Conservation (phyloP, 1,139 yeast species). For the Kurtzmaniella quercitrusa region DNA sequence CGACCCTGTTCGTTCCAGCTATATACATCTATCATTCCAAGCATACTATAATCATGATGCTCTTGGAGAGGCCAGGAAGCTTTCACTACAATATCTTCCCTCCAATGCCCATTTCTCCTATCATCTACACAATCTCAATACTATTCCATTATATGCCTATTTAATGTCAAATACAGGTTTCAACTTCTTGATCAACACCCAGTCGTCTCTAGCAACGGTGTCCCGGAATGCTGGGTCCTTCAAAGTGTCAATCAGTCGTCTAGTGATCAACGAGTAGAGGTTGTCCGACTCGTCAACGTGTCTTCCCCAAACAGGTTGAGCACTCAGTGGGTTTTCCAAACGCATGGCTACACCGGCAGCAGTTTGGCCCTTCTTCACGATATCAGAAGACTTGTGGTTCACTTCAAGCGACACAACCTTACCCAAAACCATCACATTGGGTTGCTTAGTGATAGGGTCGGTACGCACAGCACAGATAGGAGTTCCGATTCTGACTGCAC, state of each 20-base stretch:
- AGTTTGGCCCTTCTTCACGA: conserved; percentile 91
- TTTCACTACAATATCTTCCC: too few relatives aligned
- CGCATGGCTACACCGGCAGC: conserved; percentile 99
- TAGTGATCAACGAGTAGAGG: conserved; percentile 79
- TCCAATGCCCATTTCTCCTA: background rate
- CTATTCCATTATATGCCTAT: conserved; percentile 18
- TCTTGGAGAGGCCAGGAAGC: too few relatives aligned
- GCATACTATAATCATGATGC: too few relatives aligned
- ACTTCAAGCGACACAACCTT: conserved; percentile 87
- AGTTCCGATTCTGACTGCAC: conserved; percentile 84
- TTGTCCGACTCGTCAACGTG: conserved; percentile 93
- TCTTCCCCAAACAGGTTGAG: conserved; percentile 98
- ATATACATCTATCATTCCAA: too few relatives aligned
- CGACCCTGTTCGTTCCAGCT: too few relatives aligned
- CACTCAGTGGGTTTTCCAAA: conserved; percentile 85
- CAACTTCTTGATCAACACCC: conserved; percentile 85
- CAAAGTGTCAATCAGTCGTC: conserved; percentile 93
- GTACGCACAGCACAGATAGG: conserved; percentile 92
- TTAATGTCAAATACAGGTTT: conserved; percentile 83
- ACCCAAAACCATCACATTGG: conserved; percentile 72
- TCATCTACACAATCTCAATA: background rate
- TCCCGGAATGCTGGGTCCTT: conserved; percentile 98
- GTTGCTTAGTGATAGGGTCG: conserved; percentile 81
- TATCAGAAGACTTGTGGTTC: conserved; percentile 77
- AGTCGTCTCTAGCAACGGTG: conserved; percentile 88